Evolutionary conservation across 495 filamentous ascomycete species (phyloP).

Genomic region (Copromyces sp.): DNA sequence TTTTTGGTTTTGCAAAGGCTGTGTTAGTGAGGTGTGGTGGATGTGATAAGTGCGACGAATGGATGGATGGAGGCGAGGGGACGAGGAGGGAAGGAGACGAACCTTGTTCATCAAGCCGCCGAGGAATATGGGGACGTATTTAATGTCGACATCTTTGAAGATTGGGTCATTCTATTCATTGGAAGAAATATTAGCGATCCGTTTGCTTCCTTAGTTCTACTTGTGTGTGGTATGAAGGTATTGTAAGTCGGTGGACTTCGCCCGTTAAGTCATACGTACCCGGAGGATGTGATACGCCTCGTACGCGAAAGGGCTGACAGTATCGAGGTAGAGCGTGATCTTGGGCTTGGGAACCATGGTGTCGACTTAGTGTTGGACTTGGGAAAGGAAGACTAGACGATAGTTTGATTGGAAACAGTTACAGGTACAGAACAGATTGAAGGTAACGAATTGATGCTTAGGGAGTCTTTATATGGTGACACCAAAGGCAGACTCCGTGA

Average conservation of each 20-base stretch:
- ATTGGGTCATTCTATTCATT: slow-evolving; percentile 45
- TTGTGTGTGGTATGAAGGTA: neutral
- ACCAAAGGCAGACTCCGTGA: neutral
- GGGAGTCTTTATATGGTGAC: neutral
- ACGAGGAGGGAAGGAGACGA: neutral
- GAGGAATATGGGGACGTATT: slow-evolving; percentile 58
- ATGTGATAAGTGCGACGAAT: neutral
- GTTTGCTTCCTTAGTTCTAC: neutral
- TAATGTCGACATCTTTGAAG: slow-evolving; percentile 50
- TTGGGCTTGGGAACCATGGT: slow-evolving; percentile 29
- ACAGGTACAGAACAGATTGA: neutral
- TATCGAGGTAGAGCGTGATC: slow-evolving; percentile 57
- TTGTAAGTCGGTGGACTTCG: neutral
- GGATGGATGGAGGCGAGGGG: neutral
- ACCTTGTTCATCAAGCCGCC: slow-evolving; percentile 56
- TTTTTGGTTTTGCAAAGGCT: neutral
- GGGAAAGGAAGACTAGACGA: neutral
- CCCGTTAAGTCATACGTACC: slow-evolving; percentile 29
- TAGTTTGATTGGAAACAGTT: neutral
- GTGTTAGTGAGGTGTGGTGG: neutral
- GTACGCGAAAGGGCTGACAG: slow-evolving; percentile 63
- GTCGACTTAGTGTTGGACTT: neutral
- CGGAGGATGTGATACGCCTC: slow-evolving; percentile 53
- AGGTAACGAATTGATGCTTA: neutral
- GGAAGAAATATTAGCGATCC: neutral